Base-by-base conservation (phyloP, 2,329 filamentous ascomycete genomes). In the Colletotrichum musicola region DNA sequence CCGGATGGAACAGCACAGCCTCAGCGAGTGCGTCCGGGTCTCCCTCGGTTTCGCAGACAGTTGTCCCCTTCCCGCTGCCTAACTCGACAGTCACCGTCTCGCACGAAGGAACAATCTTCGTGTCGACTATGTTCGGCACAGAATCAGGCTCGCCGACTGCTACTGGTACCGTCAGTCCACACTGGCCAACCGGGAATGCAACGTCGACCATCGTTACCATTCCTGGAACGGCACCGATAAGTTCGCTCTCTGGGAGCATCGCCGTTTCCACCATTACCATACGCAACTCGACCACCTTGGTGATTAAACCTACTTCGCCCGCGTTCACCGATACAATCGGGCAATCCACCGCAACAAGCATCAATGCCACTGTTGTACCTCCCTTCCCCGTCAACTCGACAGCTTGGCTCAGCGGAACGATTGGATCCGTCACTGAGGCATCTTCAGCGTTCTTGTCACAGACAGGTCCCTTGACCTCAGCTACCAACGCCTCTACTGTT, bases 381-480 rank as follows among this genome's bases (percentile, higher is more conserved):
- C 55, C 53, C 3, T 68, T 55, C 18, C 54, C 65, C 12, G 47
- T 10, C 1, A 65, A 68, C 14, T 59, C 61, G 4, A 65, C 61
- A 10, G 22, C 46, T 6, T 54, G 44, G 60, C 61, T 42, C 7
- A 64, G 49, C 20, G 66, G 44, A 1, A 65, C 62, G 2, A 22
- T 66, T 22, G 50, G n/a, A 4, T 69, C 62, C 20, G n/a, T 46
- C 14, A 69, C 40, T 22, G 66, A 65, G 16, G 55, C 50, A 38
- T 35, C 46, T 7, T 44, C 47, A 12, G 13, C 25, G 9, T 18
- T 22, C 16, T 6, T 56, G 46, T 46, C 62, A n/a, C 9, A 20
- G 9, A 53, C 61, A 1, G 35, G 22, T 14, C 13, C 61, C 9
- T 44, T 50, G 12, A 40, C 44, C n/a, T 64, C 61, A 4, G 22